Conservation (phyloP, 1,284 basidiomycete genomes). For the Moesziomyces parantarcticus region DNA sequence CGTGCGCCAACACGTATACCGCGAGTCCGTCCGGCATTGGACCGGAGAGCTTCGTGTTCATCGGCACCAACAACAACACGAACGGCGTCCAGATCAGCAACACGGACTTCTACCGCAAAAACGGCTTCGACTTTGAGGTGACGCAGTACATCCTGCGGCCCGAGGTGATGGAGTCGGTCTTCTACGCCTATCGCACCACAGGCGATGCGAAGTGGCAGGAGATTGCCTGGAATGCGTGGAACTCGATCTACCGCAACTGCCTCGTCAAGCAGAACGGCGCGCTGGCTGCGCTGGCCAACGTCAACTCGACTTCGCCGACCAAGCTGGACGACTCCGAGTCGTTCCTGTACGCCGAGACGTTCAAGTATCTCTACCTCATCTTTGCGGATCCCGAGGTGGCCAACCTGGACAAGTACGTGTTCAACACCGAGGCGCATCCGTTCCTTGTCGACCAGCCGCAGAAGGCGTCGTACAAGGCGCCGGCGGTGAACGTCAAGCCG, state of each 20-base stretch:
- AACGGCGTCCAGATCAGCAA: slow-evolving; percentile 47
- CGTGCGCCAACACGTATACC: slow-evolving; percentile 53
- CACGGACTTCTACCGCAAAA: slow-evolving; percentile 32
- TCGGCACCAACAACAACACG: slow-evolving; percentile 32
- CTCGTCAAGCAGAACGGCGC: slow-evolving; percentile 69
- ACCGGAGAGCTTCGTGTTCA: slow-evolving; percentile 55
- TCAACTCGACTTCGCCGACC: slow-evolving; percentile 32
- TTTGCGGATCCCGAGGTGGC: slow-evolving; percentile 51
- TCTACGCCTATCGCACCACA: slow-evolving; percentile 55
- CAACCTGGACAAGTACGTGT: slow-evolving; percentile 57
- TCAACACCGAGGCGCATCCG: slow-evolving; percentile 64
- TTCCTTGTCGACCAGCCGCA: slow-evolving; percentile 52
- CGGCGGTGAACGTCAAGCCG: slow-evolving; percentile 3
- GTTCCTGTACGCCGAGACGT: slow-evolving; percentile 59
- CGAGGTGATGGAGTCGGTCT: slow-evolving; percentile 60
- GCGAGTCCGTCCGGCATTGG: slow-evolving; percentile 55
- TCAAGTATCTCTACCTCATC: slow-evolving; percentile 62
- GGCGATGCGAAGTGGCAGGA: slow-evolving; percentile 73
- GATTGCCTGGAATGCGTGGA: slow-evolving; percentile 87
- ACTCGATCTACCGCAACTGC: slow-evolving; percentile 85
- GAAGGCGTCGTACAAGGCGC: slow-evolving; percentile 18
- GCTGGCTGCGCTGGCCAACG: slow-evolving; percentile 41
- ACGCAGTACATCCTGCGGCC: slow-evolving; percentile 56
- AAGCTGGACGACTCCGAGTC: slow-evolving; percentile 55
- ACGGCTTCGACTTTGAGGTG: slow-evolving; percentile 54